phyloP scores from a whole-genome alignment of 2,329 filamentous ascomycete species.

The Tolypocladium guangdongense region DNA sequence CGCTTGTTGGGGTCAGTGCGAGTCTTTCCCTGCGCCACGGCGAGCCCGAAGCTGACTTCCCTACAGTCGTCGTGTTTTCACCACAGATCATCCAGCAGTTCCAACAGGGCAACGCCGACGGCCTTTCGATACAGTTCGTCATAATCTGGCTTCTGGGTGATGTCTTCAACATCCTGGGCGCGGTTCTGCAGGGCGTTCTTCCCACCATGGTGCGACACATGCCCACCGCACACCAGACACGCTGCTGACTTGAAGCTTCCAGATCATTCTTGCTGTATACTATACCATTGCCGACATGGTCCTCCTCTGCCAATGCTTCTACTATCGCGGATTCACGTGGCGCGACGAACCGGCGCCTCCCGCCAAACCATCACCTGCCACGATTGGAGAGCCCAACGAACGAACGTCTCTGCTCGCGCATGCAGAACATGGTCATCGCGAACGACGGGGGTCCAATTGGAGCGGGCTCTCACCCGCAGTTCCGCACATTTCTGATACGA shows the following conservation, averaged over 20 bases:
- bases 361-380: slow-evolving; percentile 26
- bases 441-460: slow-evolving; percentile 44
- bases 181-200: slow-evolving; percentile 78
- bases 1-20: slow-evolving; percentile 62
- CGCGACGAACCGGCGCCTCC: slow-evolving; percentile 38
- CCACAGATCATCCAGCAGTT: slow-evolving; percentile 97
- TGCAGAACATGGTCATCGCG: slow-evolving; percentile 28
- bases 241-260: neutral
- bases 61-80: slow-evolving; percentile 77
- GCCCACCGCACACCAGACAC: neutral
- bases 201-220: slow-evolving; percentile 65
- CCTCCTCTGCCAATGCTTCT: slow-evolving; percentile 81
- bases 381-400: slow-evolving; percentile 33
- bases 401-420: slow-evolving; percentile 37
- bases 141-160: slow-evolving; percentile 89
- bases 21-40: neutral
- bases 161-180: slow-evolving; percentile 94
- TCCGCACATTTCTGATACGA: slow-evolving; percentile 51
- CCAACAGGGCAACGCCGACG: slow-evolving; percentile 71
- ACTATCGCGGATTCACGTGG: slow-evolving; percentile 78
- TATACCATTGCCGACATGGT: slow-evolving; percentile 90
- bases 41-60: slow-evolving; percentile 1
- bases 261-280: slow-evolving; percentile 85
- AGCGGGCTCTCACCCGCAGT: slow-evolving; percentile 69
- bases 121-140: slow-evolving; percentile 82